Percentiles rank a stretch among this genome's conserved stretches.
These are phyloP conservation scores for Oryza longistaminata DNA, from an alignment of 176 grass and related monocot species.

Conservation along the genomic window DNA sequence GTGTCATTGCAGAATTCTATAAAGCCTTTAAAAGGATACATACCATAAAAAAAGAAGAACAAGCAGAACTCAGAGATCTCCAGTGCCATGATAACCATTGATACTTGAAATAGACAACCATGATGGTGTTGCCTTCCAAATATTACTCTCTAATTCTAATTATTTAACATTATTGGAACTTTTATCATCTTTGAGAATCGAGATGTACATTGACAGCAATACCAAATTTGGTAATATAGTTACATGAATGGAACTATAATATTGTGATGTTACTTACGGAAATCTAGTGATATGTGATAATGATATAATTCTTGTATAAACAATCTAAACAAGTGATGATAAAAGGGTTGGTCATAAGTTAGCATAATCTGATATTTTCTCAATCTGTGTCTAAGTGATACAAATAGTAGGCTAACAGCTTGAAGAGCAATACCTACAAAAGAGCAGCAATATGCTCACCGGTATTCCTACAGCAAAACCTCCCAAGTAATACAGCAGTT, in stretches of 20 bases:
- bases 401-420: conserved; percentile 40
- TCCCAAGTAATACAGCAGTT: conserved; percentile 86
- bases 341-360: conserved; percentile 1
- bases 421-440: conserved; percentile 90
- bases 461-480: conserved; percentile 93
- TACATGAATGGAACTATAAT: background rate
- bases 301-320: background rate
- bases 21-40: background rate
- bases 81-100: background rate
- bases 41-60: conserved; percentile 11
- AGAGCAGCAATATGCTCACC: conserved; percentile 95
- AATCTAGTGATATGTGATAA: background rate
- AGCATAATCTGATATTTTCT: background rate
- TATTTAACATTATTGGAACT: background rate
- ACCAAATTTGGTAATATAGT: background rate
- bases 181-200: background rate
- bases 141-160: background rate
- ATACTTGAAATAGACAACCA: background rate
- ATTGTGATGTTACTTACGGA: background rate
- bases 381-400: conserved; percentile 5
- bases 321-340: background rate
- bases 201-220: background rate
- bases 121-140: background rate
- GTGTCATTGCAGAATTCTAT: background rate
- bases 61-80: background rate